Evolutionary conservation across 1,284 basidiomycete genomes (phyloP).

Genomic region (Cryptococcus deneoformans): DNA sequence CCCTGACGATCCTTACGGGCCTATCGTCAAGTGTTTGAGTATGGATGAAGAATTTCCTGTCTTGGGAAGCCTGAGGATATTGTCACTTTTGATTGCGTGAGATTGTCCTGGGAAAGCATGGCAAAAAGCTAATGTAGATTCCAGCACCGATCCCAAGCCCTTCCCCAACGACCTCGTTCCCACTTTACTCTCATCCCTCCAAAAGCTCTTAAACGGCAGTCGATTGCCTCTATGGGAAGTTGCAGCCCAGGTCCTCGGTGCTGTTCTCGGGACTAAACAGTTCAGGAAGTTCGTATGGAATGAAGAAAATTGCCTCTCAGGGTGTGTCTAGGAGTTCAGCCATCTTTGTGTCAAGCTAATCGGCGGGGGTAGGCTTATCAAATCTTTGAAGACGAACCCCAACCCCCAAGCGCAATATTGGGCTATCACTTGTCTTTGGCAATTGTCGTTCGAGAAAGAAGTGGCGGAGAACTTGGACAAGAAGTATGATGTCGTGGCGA

Average conservation of each 20-base stretch:
- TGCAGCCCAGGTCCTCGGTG: constrained; percentile 84
- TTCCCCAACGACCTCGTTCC: constrained; percentile 58
- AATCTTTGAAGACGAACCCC: constrained; percentile 66
- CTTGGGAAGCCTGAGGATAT: constrained; percentile 81
- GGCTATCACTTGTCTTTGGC: constrained; percentile 87
- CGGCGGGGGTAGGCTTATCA: constrained; percentile 59
- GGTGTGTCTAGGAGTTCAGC: constrained; percentile 23
- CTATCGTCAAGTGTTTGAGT: constrained; percentile 79
- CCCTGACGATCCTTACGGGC: constrained; percentile 77
- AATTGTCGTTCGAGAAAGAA: constrained; percentile 84
- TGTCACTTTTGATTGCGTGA: constrained; percentile 78
- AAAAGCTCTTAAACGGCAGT: constrained; percentile 61
- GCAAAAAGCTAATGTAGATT: not conserved
- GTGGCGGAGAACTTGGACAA: constrained; percentile 82
- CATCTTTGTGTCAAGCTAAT: not conserved
- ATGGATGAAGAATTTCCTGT: constrained; percentile 91
- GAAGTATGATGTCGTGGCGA: constrained; percentile 85
- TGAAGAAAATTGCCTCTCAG: constrained; percentile 46
- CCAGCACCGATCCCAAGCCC: constrained; percentile 49
- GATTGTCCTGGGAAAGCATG: constrained; percentile 14
- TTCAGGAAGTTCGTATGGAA: constrained; percentile 60
- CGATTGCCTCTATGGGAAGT: constrained; percentile 69
- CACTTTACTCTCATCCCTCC: constrained; percentile 65
- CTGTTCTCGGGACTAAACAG: constrained; percentile 75
- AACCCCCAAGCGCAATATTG: constrained; percentile 94